Evolutionary conservation across 148 eudicot species (phyloP), one percentile per base, ranked within the genome.

Genomic region (Cornus suecica): DNA sequence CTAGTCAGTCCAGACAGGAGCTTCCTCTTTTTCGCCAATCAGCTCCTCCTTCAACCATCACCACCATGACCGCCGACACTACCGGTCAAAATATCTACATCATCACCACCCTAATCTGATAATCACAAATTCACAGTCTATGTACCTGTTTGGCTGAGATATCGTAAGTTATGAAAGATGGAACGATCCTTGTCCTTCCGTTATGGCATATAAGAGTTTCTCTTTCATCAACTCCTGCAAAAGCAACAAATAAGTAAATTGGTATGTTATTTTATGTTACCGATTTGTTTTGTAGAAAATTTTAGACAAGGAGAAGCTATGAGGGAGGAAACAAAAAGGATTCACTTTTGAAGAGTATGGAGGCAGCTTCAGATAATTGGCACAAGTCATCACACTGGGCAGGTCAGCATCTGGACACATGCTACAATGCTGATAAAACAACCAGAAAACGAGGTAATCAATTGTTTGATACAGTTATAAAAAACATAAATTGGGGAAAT

Each of bases 301-400:
- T 54, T 11, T 74, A 3, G 20, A 68, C 23, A 54, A 56, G 70
- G 13, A 68, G 23, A 61, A 71, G 64, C 25, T 31, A 51, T 31
- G 26, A 4, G 65, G 60, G 63, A 24, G 68, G 66, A 51, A 41
- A 64, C 45, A 32, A 65, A 69, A 4, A 48, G 15, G 0, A 64
- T 26, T 31, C 66, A 93, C 99, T 83, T 95, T 92, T 54, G 97
- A 85, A 69, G 97, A 89, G 84, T 92, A 95, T 52, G 97, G 92
- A 5, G 99, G 99, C 66, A 95, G 86, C 91, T 95, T 95, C 75
- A 95, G 82, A 85, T 92, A 95, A 71, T 92, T 95, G 72, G 97
- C 96, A 77, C 99, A 95, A 34, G 99, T 95, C 99, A 95, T 95
- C 78, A 92, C 99, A 64, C 99, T 95, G 0, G 99, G 99, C 81